Conservation (phyloP, 1,284 basidiomycete genomes). For the Butyriboletus appendiculatus region DNA sequence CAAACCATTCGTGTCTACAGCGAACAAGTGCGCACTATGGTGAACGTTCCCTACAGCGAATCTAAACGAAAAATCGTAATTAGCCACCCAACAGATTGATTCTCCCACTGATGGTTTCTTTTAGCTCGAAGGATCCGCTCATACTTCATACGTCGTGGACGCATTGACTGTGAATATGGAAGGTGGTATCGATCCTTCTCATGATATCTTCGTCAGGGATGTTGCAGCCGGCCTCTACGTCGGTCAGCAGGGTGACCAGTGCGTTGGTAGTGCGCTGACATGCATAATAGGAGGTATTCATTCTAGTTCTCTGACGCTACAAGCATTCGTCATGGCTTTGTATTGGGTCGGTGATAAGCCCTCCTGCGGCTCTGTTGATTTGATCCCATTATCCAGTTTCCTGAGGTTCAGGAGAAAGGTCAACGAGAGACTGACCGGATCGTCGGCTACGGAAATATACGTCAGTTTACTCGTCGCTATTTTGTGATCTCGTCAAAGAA, state of each 20-base stretch:
- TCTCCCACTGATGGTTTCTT: not conserved
- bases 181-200: not conserved
- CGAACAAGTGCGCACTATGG: constrained; percentile 7
- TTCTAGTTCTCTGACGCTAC: constrained; percentile 6
- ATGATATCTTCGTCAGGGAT: not conserved
- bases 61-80: constrained; percentile 3
- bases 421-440: not conserved
- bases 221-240: constrained; percentile 8
- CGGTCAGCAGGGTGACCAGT: not conserved
- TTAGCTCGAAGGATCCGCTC: constrained; percentile 3
- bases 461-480: not conserved
- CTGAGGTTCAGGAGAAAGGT: constrained; percentile 3
- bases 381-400: not conserved
- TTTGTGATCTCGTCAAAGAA: not conserved
- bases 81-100: not conserved
- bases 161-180: not conserved
- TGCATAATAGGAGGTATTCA: constrained; percentile 1
- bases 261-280: not conserved
- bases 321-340: constrained; percentile 3
- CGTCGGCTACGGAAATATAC: constrained; percentile 6
- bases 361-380: not conserved
- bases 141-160: constrained; percentile 5
- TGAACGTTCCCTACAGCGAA: constrained; percentile 8
- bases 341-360: not conserved
- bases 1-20: not conserved